These are phyloP conservation scores for Penicillium brevicompactum DNA, from an alignment of 2,329 filamentous ascomycete genomes.

Conservation along the genomic window DNA sequence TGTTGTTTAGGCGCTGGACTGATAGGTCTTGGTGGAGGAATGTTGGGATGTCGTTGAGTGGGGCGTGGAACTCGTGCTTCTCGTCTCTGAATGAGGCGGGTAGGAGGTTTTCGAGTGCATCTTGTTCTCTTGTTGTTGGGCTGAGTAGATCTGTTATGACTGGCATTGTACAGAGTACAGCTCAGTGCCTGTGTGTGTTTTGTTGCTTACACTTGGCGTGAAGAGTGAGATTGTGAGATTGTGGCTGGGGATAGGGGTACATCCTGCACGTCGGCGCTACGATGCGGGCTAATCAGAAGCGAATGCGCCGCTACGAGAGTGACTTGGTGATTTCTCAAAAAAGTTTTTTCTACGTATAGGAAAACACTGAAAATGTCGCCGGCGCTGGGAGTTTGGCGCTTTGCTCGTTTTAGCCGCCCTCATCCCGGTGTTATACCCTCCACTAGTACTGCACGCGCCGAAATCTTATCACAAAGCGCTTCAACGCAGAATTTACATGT, in stretches of 20 bases:
- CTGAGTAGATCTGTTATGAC: neutral
- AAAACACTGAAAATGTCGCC: too few species aligned
- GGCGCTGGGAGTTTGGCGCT: neutral
- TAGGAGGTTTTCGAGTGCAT: neutral
- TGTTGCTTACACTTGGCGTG: neutral
- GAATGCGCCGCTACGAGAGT: too few species aligned
- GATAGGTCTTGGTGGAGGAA: slow-evolving; percentile 1
- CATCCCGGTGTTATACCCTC: neutral
- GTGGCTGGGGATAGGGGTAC: neutral
- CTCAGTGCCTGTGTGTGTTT: neutral
- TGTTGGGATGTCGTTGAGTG: neutral
- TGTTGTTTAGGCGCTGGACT: slow-evolving; percentile 3
- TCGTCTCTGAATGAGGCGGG: slow-evolving; percentile 3
- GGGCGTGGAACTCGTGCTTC: neutral
- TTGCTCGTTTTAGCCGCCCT: neutral
- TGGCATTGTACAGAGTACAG: neutral
- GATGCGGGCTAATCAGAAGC: too few species aligned
- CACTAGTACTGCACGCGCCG: neutral
- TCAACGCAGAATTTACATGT: neutral
- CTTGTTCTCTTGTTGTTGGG: neutral
- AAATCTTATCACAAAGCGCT: neutral
- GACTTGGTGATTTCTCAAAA: too few species aligned
- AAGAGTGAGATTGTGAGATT: neutral
- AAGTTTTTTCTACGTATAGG: too few species aligned
- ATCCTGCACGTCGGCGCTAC: neutral